These are phyloP conservation scores for Epichloe elymi DNA, from an alignment of 2,329 filamentous ascomycete genomes.

Conservation along the genomic window DNA sequence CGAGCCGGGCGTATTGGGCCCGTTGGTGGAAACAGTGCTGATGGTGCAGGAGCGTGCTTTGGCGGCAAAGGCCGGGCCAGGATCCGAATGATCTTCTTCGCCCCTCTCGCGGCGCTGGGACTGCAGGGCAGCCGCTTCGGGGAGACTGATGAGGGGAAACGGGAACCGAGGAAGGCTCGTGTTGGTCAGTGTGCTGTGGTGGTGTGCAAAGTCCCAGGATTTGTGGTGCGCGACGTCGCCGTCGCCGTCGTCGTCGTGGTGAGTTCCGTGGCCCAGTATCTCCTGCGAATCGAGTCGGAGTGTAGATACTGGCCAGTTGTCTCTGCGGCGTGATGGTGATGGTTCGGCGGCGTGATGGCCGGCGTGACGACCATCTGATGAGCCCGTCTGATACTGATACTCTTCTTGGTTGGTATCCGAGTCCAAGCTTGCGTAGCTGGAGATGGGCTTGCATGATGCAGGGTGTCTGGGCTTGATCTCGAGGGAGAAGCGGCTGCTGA, in stretches of 20 bases:
- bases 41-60: constrained; percentile 17
- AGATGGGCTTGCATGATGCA: constrained; percentile 13
- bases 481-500: constrained; percentile 15
- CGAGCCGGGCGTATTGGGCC: constrained; percentile 16
- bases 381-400: not conserved
- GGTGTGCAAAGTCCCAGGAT: constrained; percentile 7
- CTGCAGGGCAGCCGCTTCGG: constrained; percentile 23
- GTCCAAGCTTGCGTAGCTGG: constrained; percentile 19
- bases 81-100: constrained; percentile 24
- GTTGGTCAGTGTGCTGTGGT: constrained; percentile 12
- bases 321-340: not conserved
- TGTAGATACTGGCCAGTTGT: not conserved
- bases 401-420: constrained; percentile 11
- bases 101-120: constrained; percentile 19
- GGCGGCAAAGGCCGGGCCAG: constrained; percentile 15
- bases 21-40: constrained; percentile 17
- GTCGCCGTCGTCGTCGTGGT: not conserved
- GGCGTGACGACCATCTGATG: not conserved
- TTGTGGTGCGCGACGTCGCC: not conserved
- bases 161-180: constrained; percentile 16
- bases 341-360: not conserved
- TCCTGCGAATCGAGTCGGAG: constrained; percentile 4
- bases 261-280: constrained; percentile 3
- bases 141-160: constrained; percentile 24
- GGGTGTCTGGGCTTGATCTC: constrained; percentile 3